Conservation (phyloP, 139 green algal species). For the Marvania coccoides region DNA sequence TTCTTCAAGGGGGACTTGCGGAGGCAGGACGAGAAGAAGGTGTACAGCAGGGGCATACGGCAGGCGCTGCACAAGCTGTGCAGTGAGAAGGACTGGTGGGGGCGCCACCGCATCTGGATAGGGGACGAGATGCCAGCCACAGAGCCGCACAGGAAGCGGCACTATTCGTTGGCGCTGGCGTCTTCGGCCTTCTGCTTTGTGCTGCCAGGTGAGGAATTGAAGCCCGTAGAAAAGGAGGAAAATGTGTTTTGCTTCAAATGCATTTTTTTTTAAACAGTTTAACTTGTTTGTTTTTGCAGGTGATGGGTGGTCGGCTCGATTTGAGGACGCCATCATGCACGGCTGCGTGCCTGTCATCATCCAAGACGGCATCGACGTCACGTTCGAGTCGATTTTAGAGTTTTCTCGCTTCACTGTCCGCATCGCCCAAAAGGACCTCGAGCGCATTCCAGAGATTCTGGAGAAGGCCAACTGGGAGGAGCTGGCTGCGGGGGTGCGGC, state of each 20-base stretch:
- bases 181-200: constrained; percentile 32
- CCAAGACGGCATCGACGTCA: constrained; percentile 23
- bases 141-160: background rate
- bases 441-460: constrained; percentile 38
- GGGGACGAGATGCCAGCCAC: background rate
- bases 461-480: no score
- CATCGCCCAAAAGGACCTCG: constrained; percentile 31
- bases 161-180: constrained; percentile 31
- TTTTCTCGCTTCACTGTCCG: constrained; percentile 21
- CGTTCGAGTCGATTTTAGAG: constrained; percentile 19
- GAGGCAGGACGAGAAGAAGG: background rate
- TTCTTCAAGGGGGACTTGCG: constrained; percentile 28
- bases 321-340: constrained; percentile 59
- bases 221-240: no score
- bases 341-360: constrained; percentile 67
- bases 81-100: constrained; percentile 21
- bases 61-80: constrained; percentile 5
- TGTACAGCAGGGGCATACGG: constrained; percentile 2
- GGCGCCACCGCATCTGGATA: constrained; percentile 33
- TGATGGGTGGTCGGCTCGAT: constrained; percentile 47
- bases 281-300: constrained; percentile 20
- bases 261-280: no score
- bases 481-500: background rate
- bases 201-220: constrained; percentile 3
- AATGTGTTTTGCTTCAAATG: no score